Evolutionary conservation across 1,284 basidiomycete genomes (phyloP), one percentile per base, ranked within the genome.

Genomic region (Ceratobasidium sp.): DNA sequence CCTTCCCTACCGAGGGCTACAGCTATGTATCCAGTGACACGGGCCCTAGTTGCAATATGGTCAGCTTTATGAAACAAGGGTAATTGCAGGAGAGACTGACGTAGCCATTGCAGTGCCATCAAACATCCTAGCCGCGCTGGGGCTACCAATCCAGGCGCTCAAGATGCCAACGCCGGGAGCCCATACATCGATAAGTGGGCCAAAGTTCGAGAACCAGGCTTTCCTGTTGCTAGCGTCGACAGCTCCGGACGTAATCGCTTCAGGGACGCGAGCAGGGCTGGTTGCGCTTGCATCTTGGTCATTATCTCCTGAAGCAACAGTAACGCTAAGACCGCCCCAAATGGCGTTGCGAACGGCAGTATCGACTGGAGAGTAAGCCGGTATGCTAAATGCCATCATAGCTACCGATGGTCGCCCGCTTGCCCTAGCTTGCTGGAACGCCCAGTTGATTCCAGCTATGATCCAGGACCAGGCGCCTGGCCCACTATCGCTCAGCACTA

Each of bases 271-370:
- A 45, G 71, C 56, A 7, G 71, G 71, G 17, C 54, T 48, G n/a
- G 44, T 5, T 6, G 22, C 80, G 78, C 78, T 80, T n/a, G 86
- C 86, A 77, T 86, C 86, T 80, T 84, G 83, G 84, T 88, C 87
- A 82, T 88, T 87, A 82, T 84, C 87, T 87, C 95, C 96, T 76
- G 96, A 97, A 73, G 96, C 96, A 76, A 98, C 96, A 78, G 95
- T 94, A 80, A 99, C 98, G 87, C 98, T 95, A 74, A 99, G 87
- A 69, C 97, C 97, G 56, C 82, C 79, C 31, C 89, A 88, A 73
- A 98, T 64, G 6, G 45, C 59, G 8, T 31, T 41, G 11, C 8
- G 6, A 1, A 65, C 24, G 51, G 60, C 76, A 19, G 29, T 45
- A 57, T 77, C 77, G 11, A 77, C 19, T 11, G 74, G 44, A 14